Base-by-base conservation (phyloP, 768 basidiomycete species). In the Amanita brunnescens region DNA sequence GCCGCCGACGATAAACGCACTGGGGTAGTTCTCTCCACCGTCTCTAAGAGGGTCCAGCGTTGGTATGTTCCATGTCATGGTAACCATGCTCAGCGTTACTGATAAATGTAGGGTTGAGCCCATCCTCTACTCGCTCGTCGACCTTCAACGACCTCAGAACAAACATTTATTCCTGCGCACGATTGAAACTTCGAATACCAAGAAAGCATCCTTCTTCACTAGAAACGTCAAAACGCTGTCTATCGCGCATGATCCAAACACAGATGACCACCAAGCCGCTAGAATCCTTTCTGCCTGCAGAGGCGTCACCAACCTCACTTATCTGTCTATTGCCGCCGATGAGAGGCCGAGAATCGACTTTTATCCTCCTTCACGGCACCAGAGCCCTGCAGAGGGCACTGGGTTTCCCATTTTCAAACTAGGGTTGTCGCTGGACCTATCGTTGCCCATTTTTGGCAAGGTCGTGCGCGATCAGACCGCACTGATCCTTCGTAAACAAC, bases 81-180 rank as follows among this genome's bases (percentile, higher is more conserved):
- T 24, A 2, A n/a, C 33, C 14, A 24, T 18, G 18, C 10, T 16
- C 16, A 38, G 21, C n/a, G 24, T 26, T 20, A 34, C 35, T 48
- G 30, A 46, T 16, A 35, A 7, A 20, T 7, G 10, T 39, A 71
- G 70, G 70, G 62, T 71, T 4, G 69, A 70, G 41, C 55, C 56
- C 29, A 60, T 69, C 29, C 58, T 74, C 21, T 72, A 72, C 54
- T 55, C 62, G 8, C 59, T 64, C 9, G 67, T 72, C 0, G 59
- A 58, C 35, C 60, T 74, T 12, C 59, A 57, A 48, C 64, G 63
- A 7, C 63, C 66, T 44, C 62, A 62, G 18, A 66, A 67, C 2
- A 62, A 60, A 21, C 64, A 60, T 24, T 60, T 64, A 8, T 72
- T 74, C 49, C 58, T 74, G 3, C 63, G 69, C 23, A 70, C 71